These are phyloP conservation scores for Teunomyces kruisii DNA, from an alignment of 805 yeast genomes.

Conservation along the genomic window DNA sequence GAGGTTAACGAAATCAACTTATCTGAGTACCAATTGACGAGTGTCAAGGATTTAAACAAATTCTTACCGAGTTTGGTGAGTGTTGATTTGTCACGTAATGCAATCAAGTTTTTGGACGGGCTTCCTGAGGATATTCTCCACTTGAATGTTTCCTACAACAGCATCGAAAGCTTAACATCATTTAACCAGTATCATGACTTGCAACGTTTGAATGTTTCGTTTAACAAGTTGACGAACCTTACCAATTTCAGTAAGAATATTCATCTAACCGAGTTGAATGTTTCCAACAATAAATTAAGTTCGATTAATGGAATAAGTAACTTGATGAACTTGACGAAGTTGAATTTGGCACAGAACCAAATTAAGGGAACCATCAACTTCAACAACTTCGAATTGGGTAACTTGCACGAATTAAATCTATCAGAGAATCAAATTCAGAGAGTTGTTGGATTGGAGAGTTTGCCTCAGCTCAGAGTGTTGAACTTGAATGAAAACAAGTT, in stretches of 20 bases:
- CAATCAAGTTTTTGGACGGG: constrained; percentile 44
- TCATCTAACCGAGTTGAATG: constrained; percentile 43
- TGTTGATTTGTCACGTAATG: constrained; percentile 44
- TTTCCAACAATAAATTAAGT: constrained; percentile 35
- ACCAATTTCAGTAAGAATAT: constrained; percentile 36
- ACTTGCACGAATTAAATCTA: constrained; percentile 44
- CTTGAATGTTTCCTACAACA: constrained; percentile 39
- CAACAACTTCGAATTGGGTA: constrained; percentile 28
- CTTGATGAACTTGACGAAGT: constrained; percentile 37
- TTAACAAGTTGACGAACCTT: constrained; percentile 37
- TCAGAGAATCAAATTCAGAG: constrained; percentile 40
- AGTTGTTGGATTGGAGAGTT: constrained; percentile 34
- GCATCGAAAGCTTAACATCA: constrained; percentile 40
- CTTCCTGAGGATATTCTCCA: constrained; percentile 40
- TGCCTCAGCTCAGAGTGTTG: constrained; percentile 37
- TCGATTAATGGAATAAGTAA: constrained; percentile 36
- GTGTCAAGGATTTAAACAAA: constrained; percentile 41
- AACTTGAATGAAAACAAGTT: constrained; percentile 45
- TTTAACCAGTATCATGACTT: constrained; percentile 41
- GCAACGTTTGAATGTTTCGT: constrained; percentile 41
- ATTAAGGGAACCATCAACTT: constrained; percentile 41
- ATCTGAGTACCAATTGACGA: constrained; percentile 32
- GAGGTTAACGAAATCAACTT: constrained; percentile 37
- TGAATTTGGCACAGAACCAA: constrained; percentile 44
- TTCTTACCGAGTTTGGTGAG: constrained; percentile 45